Base-by-base conservation (phyloP, 1,284 basidiomycete species). In the Inonotus hispidus region DNA sequence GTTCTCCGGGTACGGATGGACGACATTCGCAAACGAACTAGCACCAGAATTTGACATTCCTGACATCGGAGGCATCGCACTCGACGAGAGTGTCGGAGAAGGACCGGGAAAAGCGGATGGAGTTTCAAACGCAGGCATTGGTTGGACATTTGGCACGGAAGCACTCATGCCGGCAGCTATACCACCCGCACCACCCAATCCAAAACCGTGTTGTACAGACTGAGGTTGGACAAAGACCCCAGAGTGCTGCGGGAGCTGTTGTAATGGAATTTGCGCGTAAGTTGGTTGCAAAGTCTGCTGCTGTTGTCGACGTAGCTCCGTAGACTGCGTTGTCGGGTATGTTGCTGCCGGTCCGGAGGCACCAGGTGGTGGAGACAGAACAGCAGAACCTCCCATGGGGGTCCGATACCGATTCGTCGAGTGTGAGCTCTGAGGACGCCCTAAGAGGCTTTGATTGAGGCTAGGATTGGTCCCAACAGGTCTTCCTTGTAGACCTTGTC, bases 341-440 rank as follows among this genome's bases (percentile, higher is more conserved):
- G 37, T 37, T 6, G 50, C 59, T 65, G 66, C 58, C 46, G 66
- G 67, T 16, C 64, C 62, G 25, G 43, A 52, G 13, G 66, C 77
- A 70, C 80, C 82, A 1, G 85, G 79, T 8, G 84, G 79, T 29
- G 83, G 80, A 67, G 83, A 74, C 37, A 81, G 75, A 27, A 82
- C 71, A 3, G 87, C 85, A 43, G 81, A 80, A 3, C 82, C 79
- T 29, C 50, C 50, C 68, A 85, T 76, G 3, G 90, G 90, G n/a
- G 90, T 92, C 58, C 84, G 87, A 68, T 91, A 91, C 54, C 84
- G 80, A 53, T 84, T 79, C 6, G 87, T 85, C 4, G 90, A 91
- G 52, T 84, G 70, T 11, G 89, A 87, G 16, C 90, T 92, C 43
- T 80, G 80, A 2, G 90, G 86, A 11, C 89, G 82, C 54, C 76